Base-by-base conservation (phyloP, 257 asterid species). In the Solanum chilense region DNA sequence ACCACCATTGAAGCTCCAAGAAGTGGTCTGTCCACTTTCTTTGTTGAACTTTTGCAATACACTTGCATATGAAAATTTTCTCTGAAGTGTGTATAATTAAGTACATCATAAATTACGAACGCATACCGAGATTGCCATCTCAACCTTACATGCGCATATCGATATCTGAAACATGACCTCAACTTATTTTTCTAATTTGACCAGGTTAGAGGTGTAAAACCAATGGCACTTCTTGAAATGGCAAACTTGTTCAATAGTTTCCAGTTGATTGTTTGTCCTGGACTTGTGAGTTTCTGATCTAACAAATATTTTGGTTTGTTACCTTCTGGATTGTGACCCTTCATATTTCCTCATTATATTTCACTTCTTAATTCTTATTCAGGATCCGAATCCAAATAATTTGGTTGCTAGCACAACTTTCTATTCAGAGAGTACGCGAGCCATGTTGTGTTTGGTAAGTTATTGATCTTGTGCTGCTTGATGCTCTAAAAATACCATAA, bases 361-460 rank as follows among this genome's bases (percentile, higher is more conserved):
- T 83, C 84, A 21, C 58, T 64, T 81, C 45, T 42, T 49, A 71
- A 31, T 16, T 88, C 71, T 89, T 87, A 69, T 93, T 73, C 94
- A 96, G 99, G 99, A 96, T 90, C 99, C 98, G 42, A 96, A 96
- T 91, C 49, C 96, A 70, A 96, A 96, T 86, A 96, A 96, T 92
- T 88, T 96, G 93, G 95, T 95, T 75, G 98, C 94, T 12, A 94
- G 98, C 94, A 92, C 99, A 78, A 95, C 97, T 33, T 96, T 93
- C 94, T 94, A 92, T 91, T 96, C 99, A 6, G 98, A 96, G 90
- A 93, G 92, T 87, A 95, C 98, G 42, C 94, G 92, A 86, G 98
- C 99, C 93, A 95, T 95, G 98, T 62, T 96, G 90, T 94, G 99
- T 90, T 94, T 96, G 98, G 99, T 96, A 92, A 92, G 97, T 89